A percentile compares a stretch with the other conserved stretches of the same genome.
These are phyloP conservation scores for Prunus salicina DNA, from an alignment of 306 rosid species.

Conservation along the genomic window DNA sequence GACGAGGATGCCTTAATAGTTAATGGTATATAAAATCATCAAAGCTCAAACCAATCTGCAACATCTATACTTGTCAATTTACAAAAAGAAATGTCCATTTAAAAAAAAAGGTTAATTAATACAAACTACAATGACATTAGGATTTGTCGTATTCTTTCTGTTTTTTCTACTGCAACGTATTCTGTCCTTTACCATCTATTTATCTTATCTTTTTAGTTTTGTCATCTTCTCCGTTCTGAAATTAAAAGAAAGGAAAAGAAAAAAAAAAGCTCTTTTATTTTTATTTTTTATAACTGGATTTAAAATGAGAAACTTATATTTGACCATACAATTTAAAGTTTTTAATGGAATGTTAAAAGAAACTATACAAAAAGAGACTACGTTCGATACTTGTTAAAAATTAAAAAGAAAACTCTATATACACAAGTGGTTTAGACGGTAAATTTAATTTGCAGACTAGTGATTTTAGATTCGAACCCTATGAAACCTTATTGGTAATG, in stretches of 20 bases:
- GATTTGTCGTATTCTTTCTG: neutral
- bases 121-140: neutral
- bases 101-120: no score
- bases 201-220: neutral
- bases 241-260: no score
- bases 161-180: no score
- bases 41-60: neutral
- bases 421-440: neutral
- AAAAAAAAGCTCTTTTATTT: no score
- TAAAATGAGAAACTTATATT: neutral
- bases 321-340: neutral
- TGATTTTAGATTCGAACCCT: fast-evolving
- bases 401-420: neutral
- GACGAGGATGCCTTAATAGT: slow-evolving; percentile 10
- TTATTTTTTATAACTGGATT: neutral
- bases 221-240: neutral
- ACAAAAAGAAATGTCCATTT: neutral
- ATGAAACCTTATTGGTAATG: no score
- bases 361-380: neutral
- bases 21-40: slow-evolving; percentile 7
- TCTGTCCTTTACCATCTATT: neutral
- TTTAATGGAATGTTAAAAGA: neutral
- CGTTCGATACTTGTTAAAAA: neutral
- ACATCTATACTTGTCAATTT: neutral
- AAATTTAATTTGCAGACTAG: neutral